phyloP scores from a whole-genome alignment of 2,329 filamentous ascomycete species.

The Clonostachys solani region DNA sequence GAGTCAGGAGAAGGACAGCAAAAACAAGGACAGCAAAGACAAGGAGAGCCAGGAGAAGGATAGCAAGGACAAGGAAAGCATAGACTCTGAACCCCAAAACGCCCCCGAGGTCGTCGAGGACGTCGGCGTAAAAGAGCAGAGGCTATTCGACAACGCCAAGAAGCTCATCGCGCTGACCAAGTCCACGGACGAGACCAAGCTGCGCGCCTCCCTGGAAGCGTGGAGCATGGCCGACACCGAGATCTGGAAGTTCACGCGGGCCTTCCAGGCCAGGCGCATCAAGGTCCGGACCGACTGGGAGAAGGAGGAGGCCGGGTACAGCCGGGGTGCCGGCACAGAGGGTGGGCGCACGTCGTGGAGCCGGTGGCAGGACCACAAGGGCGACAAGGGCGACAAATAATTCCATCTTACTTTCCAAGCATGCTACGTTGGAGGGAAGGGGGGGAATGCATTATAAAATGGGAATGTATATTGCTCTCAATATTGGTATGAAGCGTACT shows the following conservation, averaged over 20 bases:
- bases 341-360: slow-evolving; percentile 29
- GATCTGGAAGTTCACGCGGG: slow-evolving; percentile 70
- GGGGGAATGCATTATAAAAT: background rate
- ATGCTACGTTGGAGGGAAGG: background rate
- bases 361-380: slow-evolving; percentile 25
- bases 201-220: slow-evolving; percentile 55
- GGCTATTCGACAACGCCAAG: slow-evolving; percentile 41
- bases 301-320: slow-evolving; percentile 62
- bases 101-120: slow-evolving; percentile 12
- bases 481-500: background rate
- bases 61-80: slow-evolving; percentile 36
- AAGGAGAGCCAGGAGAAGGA: slow-evolving; percentile 31
- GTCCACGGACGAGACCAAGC: slow-evolving; percentile 32
- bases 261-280: slow-evolving; percentile 58
- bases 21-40: slow-evolving; percentile 6
- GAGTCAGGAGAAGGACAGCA: background rate
- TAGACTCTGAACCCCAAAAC: slow-evolving; percentile 47
- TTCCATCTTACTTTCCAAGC: background rate
- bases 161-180: slow-evolving; percentile 46
- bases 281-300: slow-evolving; percentile 67
- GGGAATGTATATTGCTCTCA: background rate
- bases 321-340: slow-evolving; percentile 52
- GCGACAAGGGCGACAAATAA: background rate
- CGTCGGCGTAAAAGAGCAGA: slow-evolving; percentile 36
- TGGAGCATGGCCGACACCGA: slow-evolving; percentile 73